phyloP scores from a whole-genome alignment of 164 flowering plant species.

The Piper longum region DNA sequence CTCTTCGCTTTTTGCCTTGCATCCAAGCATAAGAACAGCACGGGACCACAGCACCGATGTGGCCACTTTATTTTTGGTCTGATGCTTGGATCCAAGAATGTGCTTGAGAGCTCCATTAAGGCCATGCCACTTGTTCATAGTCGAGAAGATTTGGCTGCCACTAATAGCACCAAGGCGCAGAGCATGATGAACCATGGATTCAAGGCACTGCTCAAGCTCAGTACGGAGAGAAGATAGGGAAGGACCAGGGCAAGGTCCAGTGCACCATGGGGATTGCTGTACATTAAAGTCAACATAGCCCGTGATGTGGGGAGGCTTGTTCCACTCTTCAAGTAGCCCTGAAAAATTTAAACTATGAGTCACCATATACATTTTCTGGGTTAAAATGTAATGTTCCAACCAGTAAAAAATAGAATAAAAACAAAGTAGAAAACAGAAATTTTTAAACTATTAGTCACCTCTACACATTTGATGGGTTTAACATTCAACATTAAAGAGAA shows the following conservation, averaged over 20 bases:
- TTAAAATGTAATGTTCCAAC: neutral
- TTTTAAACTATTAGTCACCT: too few species aligned
- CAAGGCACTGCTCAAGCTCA: slow-evolving; percentile 61
- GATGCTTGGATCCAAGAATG: slow-evolving; percentile 11
- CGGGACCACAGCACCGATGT: slow-evolving; percentile 54
- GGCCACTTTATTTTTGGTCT: slow-evolving; percentile 5
- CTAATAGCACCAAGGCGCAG: slow-evolving; percentile 50
- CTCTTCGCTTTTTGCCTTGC: slow-evolving; percentile 29
- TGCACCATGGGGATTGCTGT: slow-evolving; percentile 72
- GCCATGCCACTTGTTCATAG: slow-evolving; percentile 70
- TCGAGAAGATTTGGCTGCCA: slow-evolving; percentile 53
- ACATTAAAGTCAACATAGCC: slow-evolving; percentile 75
- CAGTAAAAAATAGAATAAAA: neutral
- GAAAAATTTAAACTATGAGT: slow-evolving; percentile 2
- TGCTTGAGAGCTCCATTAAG: slow-evolving; percentile 43
- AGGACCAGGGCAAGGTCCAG: slow-evolving; percentile 18
- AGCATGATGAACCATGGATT: slow-evolving; percentile 49
- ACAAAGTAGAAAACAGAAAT: too few species aligned
- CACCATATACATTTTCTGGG: neutral
- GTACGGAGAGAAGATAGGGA: slow-evolving; percentile 23
- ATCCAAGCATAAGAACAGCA: slow-evolving; percentile 48
- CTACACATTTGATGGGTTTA: too few species aligned
- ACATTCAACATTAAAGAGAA: too few species aligned
- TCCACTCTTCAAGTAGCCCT: slow-evolving; percentile 74
- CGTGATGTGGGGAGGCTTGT: slow-evolving; percentile 59